phyloP scores from a whole-genome alignment of 169 alveolate genomes.

The Eimeria tenella region DNA sequence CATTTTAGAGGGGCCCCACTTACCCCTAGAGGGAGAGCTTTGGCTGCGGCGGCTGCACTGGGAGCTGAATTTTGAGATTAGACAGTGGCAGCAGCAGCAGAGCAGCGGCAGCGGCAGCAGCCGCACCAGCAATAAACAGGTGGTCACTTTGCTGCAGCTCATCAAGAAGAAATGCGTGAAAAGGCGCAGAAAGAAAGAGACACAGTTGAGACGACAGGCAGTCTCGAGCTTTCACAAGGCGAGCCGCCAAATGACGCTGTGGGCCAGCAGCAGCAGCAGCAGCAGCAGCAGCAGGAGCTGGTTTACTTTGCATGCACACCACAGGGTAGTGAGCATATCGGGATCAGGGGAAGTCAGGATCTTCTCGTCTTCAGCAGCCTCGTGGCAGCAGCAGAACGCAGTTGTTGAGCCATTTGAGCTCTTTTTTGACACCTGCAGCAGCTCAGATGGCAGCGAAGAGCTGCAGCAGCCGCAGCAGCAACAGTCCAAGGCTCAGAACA shows the following conservation, averaged over 20 bases:
- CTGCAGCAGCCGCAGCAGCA: background rate
- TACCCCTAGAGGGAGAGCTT: background rate
- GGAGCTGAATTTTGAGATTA: background rate
- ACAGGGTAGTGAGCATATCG: background rate
- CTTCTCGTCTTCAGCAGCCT: background rate
- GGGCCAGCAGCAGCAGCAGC: constrained; percentile 7
- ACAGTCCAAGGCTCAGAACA: background rate
- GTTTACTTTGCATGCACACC: too few relatives aligned
- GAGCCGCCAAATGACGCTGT: background rate
- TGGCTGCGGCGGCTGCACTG: constrained; percentile 46
- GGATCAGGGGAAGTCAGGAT: background rate
- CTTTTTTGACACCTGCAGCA: background rate
- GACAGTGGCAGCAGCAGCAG: constrained; percentile 15
- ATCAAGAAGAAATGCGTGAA: background rate
- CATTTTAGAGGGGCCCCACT: background rate
- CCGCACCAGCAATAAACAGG: background rate
- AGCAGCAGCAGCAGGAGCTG: too few relatives aligned
- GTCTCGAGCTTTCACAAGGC: background rate
- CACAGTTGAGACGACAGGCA: background rate
- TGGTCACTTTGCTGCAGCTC: background rate
- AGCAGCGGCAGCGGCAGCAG: background rate
- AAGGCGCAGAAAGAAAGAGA: background rate
- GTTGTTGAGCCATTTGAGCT: background rate
- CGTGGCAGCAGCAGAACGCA: background rate
- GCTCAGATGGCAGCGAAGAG: background rate